phyloP scores from a whole-genome alignment of 23 red algal genomes.

The Gracilaria gracilis region DNA sequence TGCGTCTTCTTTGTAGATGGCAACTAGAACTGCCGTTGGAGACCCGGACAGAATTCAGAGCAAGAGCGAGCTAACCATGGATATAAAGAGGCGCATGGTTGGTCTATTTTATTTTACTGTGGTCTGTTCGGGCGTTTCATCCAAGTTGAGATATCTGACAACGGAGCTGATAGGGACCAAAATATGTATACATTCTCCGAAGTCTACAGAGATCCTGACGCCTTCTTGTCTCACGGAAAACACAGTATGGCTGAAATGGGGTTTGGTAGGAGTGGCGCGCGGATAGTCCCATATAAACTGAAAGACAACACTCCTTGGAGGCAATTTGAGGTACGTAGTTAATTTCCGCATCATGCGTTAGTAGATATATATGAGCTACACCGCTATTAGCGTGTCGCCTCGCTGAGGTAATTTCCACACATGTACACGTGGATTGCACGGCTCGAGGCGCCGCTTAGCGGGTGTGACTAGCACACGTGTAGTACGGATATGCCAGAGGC shows the following conservation, averaged over 20 bases:
- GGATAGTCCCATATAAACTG: slow-evolving; percentile 31
- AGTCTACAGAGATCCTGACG: not conserved
- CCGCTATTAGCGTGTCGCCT: no score
- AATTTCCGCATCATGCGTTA: no score
- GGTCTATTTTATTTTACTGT: no score
- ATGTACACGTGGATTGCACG: no score
- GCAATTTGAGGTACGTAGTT: no score
- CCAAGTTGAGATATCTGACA: slow-evolving; percentile 17
- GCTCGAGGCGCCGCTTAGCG: no score
- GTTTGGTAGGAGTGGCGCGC: slow-evolving; percentile 12
- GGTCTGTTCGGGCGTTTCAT: slow-evolving; percentile 26
- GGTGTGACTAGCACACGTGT: no score
- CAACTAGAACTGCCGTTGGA: slow-evolving; percentile 27
- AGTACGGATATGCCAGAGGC: no score
- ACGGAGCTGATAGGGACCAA: slow-evolving; percentile 26
- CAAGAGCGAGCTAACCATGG: not conserved
- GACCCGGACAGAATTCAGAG: not conserved
- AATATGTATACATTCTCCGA: slow-evolving; percentile 12
- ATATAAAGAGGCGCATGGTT: no score
- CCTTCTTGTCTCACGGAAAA: not conserved
- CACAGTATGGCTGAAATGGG: slow-evolving; percentile 49
- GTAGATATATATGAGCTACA: no score
- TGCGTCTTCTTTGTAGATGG: slow-evolving; percentile 41
- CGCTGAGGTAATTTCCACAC: no score
- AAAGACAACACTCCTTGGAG: no score